Conservation (phyloP, 805 yeast species). For the Sporopachydermia lactativora region DNA sequence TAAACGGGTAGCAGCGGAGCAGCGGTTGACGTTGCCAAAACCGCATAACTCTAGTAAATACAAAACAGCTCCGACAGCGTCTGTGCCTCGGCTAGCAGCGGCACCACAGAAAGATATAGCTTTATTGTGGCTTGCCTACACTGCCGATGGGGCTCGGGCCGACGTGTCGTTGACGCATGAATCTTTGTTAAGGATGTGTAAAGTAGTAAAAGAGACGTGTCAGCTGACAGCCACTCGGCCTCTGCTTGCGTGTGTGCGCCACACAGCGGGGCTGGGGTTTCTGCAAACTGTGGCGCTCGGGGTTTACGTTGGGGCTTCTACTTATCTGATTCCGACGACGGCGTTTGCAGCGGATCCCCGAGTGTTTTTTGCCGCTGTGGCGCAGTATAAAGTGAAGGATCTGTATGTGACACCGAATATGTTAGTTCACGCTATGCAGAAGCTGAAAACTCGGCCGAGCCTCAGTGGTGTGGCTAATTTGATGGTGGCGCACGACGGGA, state of each 20-base stretch:
- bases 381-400: constrained; percentile 74
- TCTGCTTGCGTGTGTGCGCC: constrained; percentile 75
- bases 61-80: constrained; percentile 17
- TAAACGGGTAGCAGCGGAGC: constrained; percentile 25
- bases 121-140: constrained; percentile 53
- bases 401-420: constrained; percentile 74
- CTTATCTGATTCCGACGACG: constrained; percentile 64
- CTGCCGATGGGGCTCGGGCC: constrained; percentile 54
- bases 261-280: constrained; percentile 77
- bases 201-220: constrained; percentile 84
- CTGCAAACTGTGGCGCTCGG: constrained; percentile 77
- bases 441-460: constrained; percentile 41
- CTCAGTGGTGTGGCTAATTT: constrained; percentile 59
- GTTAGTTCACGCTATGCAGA: constrained; percentile 58
- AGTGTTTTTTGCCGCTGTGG: constrained; percentile 51
- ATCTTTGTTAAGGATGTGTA: constrained; percentile 63
- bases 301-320: constrained; percentile 73
- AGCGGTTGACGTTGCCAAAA: constrained; percentile 28
- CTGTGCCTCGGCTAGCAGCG: constrained; percentile 9
- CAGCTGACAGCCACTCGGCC: constrained; percentile 62
- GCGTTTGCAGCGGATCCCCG: constrained; percentile 67
- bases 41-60: constrained; percentile 56
- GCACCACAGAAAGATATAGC: constrained; percentile 23
- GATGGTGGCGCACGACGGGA: constrained; percentile 65
- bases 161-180: constrained; percentile 44